phyloP scores from a whole-genome alignment of 169 alveolate species.

The Cryptosporidium sp. region DNA sequence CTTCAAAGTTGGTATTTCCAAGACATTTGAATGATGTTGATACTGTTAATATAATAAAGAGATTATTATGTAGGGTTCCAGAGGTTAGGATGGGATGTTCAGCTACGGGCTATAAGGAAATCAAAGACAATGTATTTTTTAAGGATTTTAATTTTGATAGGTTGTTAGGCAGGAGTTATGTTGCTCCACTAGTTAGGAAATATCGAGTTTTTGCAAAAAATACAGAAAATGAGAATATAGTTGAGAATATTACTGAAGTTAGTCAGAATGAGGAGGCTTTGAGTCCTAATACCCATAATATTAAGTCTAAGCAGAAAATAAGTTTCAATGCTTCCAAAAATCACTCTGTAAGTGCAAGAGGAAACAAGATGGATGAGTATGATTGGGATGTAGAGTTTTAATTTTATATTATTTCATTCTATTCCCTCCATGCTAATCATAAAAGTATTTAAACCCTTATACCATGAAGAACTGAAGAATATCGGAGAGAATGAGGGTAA shows the following conservation, averaged over 20 bases:
- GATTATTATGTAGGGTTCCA: constrained; percentile 91
- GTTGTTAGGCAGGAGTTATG: constrained; percentile 85
- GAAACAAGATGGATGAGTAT: constrained; percentile 22
- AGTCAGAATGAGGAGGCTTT: neutral
- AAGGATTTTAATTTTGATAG: constrained; percentile 90
- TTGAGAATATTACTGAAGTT: neutral
- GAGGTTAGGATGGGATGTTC: constrained; percentile 93
- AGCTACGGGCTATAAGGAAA: constrained; percentile 90
- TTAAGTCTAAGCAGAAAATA: neutral
- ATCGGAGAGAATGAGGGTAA: neutral
- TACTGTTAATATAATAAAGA: constrained; percentile 88
- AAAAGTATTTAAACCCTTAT: too few relatives aligned
- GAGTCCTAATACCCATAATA: neutral
- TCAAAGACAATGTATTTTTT: constrained; percentile 86
- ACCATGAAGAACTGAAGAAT: too few relatives aligned
- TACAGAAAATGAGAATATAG: neutral
- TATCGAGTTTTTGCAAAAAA: constrained; percentile 50
- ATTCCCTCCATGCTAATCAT: too few relatives aligned
- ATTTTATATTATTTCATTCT: neutral
- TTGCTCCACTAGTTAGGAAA: constrained; percentile 64
- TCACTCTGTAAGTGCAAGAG: neutral
- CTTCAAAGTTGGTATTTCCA: constrained; percentile 86
- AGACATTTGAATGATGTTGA: constrained; percentile 86
- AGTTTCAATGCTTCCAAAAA: neutral
- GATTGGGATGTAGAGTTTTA: constrained; percentile 71